Conservation (phyloP, 805 yeast genomes). For the Saccharomyces mikatae region DNA sequence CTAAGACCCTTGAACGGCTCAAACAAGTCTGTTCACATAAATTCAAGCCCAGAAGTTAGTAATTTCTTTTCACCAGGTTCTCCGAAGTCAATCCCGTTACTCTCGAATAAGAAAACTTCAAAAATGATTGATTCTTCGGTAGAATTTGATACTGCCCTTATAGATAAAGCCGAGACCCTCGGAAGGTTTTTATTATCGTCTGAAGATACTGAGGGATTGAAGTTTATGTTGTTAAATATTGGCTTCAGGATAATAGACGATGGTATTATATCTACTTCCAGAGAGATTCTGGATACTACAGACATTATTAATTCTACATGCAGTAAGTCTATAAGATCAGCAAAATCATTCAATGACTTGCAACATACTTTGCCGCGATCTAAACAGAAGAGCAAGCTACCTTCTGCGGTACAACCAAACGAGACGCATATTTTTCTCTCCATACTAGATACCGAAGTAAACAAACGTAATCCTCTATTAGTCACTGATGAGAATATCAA, state of each 20-base stretch:
- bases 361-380: not conserved
- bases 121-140: slow-evolving; percentile 8
- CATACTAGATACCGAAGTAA: not conserved
- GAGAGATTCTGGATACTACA: slow-evolving; percentile 15
- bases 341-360: slow-evolving; percentile 18
- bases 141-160: slow-evolving; percentile 34
- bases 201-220: slow-evolving; percentile 38
- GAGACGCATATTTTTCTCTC: not conserved
- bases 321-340: slow-evolving; percentile 10
- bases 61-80: not conserved
- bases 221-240: slow-evolving; percentile 31
- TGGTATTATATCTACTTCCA: slow-evolving; percentile 20
- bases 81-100: not conserved
- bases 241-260: slow-evolving; percentile 26
- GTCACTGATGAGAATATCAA: slow-evolving; percentile 9
- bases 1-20: not conserved
- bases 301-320: slow-evolving; percentile 6
- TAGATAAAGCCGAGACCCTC: slow-evolving; percentile 29
- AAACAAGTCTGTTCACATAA: not conserved
- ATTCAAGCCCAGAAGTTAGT: not conserved
- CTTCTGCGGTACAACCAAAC: slow-evolving; percentile 1
- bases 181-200: slow-evolving; percentile 35
- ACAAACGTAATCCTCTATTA: not conserved
- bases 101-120: not conserved
- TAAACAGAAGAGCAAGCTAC: not conserved